These are phyloP conservation scores for Mortierella sp. DNA, from an alignment of 371 early-diverging fungal species.

Conservation along the genomic window DNA sequence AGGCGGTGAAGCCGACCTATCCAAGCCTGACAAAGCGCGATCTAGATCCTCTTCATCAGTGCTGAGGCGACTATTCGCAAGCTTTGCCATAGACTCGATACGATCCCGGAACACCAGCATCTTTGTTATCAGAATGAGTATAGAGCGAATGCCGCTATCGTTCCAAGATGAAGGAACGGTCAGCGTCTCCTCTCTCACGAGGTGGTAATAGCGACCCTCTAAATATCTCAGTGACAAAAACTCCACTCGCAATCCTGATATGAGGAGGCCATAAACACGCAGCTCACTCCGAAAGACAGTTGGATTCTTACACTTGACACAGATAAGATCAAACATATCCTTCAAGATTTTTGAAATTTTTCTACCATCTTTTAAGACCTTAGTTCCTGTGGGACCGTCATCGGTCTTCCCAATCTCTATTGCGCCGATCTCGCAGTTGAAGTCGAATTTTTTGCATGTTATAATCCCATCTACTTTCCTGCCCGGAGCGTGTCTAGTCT, in stretches of 20 bases:
- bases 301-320: background rate
- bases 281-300: background rate
- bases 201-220: background rate
- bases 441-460: background rate
- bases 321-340: background rate
- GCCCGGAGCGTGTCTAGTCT: background rate
- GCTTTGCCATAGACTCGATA: conserved; percentile 1
- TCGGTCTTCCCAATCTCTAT: background rate
- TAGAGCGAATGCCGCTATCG: background rate
- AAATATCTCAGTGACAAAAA: conserved; percentile 6
- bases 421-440: background rate
- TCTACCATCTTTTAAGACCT: background rate
- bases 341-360: background rate
- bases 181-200: background rate
- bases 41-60: background rate
- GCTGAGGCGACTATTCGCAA: background rate
- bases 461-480: background rate
- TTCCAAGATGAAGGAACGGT: background rate
- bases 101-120: conserved; percentile 5
- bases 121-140: background rate
- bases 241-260: background rate
- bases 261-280: background rate
- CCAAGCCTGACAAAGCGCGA: background rate
- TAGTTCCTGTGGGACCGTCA: background rate
- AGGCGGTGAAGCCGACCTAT: background rate